Base-by-base conservation (phyloP, 768 basidiomycete genomes). In the Glaciozyma martinii region DNA sequence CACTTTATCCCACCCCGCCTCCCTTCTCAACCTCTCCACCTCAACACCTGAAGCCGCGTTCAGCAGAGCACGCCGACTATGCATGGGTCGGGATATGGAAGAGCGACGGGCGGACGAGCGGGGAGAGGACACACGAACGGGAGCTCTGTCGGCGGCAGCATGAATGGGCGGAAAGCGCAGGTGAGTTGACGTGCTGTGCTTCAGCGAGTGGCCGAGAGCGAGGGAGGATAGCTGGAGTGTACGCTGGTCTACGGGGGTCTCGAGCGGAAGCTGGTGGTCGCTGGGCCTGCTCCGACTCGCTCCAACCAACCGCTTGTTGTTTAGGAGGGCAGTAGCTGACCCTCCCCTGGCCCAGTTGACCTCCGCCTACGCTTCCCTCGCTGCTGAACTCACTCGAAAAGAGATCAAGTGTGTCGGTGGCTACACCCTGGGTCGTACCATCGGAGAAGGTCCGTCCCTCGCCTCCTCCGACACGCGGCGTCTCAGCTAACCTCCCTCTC, bases 351-450 rank as follows among this genome's bases (percentile, higher is more conserved):
- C 32, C 19, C 64, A 79, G 76, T 74, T 79, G 53, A 72, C 75
- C 10, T 75, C 73, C 42, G 78, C 78, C 3, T 79, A 79, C 56
- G 74, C 76, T 42, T 76, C 76, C 25, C 71, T 78, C 30, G 77
- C 76, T 1, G 74, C 74, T 29, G 78, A 79, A 68, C 73, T 78
- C 27, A 74, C 72, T 5, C 68, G 68, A 13, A 76, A 76, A 27
- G 76, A 75, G 56, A 67, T 78, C 29, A 76, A 75, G 49, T 72
- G 75, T 1, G 73, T 79, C 10, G 77, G 77, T 32, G 76, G 76
- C 2, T 79, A 79, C 56, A 77, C 77, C 16, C 68, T 79, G 18
- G 78, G 78, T 2, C 55, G 76, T 30, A 71, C 77, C 53, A 79
- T 79, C 46, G 78, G 78, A 18, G 76, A 79, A 73, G 78, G 78